A percentile compares a stretch with the other conserved stretches of the same genome.
phyloP scores from a whole-genome alignment of 306 rosid species.

The Datisca glomerata region DNA sequence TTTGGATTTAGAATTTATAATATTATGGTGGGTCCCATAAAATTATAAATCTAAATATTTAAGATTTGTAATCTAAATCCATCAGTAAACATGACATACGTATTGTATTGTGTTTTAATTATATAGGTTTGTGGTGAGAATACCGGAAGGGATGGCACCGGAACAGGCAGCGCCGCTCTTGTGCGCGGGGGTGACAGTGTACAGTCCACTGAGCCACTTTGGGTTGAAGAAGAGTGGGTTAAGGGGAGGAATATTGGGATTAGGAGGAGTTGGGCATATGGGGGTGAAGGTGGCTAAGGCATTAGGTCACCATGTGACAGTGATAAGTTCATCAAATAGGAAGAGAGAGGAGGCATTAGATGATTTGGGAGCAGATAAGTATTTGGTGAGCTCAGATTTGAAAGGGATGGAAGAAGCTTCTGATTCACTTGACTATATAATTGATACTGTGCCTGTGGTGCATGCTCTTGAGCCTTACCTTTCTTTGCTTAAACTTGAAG shows the following conservation, averaged over 20 bases:
- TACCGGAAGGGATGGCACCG: slow-evolving; percentile 30
- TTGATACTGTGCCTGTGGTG: slow-evolving; percentile 29
- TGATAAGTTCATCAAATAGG: slow-evolving; percentile 42
- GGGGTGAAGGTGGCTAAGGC: slow-evolving; percentile 39
- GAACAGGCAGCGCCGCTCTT: slow-evolving; percentile 36
- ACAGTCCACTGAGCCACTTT: slow-evolving; percentile 33
- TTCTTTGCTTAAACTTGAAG: slow-evolving; percentile 26
- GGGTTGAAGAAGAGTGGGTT: slow-evolving; percentile 16
- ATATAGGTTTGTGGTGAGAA: slow-evolving; percentile 15
- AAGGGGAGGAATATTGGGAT: slow-evolving; percentile 31
- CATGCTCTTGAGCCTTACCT: slow-evolving; percentile 23
- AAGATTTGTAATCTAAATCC: neutral
- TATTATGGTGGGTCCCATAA: no score
- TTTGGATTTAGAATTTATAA: no score
- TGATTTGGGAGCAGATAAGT: slow-evolving; percentile 31
- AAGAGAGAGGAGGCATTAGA: slow-evolving; percentile 28
- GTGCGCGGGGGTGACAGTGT: slow-evolving; percentile 44
- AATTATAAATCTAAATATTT: no score
- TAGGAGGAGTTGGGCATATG: slow-evolving; percentile 36
- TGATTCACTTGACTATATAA: slow-evolving; percentile 26
- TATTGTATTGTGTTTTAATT: neutral
- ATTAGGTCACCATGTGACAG: slow-evolving; percentile 40
- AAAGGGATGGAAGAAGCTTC: slow-evolving; percentile 26
- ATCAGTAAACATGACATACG: neutral
- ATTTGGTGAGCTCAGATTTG: slow-evolving; percentile 23